phyloP scores from a whole-genome alignment of 2,329 filamentous ascomycete species.

The Penicillium aurantiogriseum region DNA sequence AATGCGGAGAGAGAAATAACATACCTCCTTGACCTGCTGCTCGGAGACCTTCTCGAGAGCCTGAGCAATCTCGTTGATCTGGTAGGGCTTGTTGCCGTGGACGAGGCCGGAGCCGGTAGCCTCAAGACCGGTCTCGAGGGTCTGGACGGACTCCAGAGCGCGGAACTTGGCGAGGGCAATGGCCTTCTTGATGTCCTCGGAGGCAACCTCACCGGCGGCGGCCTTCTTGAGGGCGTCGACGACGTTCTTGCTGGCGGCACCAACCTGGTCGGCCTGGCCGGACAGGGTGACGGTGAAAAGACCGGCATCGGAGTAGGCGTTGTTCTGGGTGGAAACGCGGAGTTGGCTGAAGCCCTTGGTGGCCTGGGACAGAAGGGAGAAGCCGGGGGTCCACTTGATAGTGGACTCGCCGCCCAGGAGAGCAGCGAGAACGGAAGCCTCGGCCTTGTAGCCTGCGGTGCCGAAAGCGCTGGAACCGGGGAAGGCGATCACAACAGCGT shows the following conservation, averaged over 20 bases:
- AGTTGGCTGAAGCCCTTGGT: conserved; percentile 65
- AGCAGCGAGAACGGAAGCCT: conserved; percentile 80
- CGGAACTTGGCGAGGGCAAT: conserved; percentile 91
- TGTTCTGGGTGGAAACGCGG: conserved; percentile 70
- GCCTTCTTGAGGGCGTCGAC: conserved; percentile 81
- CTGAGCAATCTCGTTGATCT: conserved; percentile 77
- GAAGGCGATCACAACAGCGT: conserved; percentile 88
- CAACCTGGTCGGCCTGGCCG: conserved; percentile 71
- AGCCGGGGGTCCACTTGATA: conserved; percentile 95
- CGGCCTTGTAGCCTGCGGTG: conserved; percentile 75
- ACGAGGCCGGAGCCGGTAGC: conserved; percentile 82
- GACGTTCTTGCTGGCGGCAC: conserved; percentile 70
- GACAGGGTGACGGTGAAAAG: conserved; percentile 80
- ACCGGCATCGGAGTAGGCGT: conserved; percentile 89
- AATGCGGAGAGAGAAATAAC: conserved; percentile 35
- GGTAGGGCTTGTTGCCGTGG: conserved; percentile 76
- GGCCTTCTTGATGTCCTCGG: conserved; percentile 89
- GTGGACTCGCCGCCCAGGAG: conserved; percentile 85
- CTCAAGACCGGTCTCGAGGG: conserved; percentile 72
- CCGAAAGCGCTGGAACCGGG: conserved; percentile 77
- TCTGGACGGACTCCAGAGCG: conserved; percentile 77
- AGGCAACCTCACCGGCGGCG: conserved; percentile 69
- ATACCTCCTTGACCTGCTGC: conserved; percentile 81
- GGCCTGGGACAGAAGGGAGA: conserved; percentile 83
- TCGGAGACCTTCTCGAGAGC: conserved; percentile 76